Base-by-base conservation (phyloP, 2,329 filamentous ascomycete species). In the Diaporthe vexans region DNA sequence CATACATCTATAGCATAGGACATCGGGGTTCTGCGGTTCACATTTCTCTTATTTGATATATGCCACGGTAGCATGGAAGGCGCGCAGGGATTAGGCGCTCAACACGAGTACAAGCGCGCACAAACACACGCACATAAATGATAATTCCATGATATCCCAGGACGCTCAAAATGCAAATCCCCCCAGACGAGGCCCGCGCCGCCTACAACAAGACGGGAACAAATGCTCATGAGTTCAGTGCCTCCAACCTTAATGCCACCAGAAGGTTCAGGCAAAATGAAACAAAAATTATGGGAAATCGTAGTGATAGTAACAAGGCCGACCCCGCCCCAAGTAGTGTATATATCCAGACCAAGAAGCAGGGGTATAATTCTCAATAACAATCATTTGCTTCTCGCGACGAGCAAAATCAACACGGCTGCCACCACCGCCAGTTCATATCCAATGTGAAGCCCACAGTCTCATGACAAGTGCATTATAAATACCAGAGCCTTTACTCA, bases 1-100 rank as follows among this genome's bases (percentile, higher is more conserved):
- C 63, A 68, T 54, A 68, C 63, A 54, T 52, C 63, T 68, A 43
- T 19, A 54, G 48, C 63, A 68, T 68, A 21, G 63, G 24, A 54
- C n/a, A 54, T 40, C 33, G 63, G 48, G 63, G n/a, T 46, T 54
- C 37, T 40, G 59, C 26, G 33, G 46, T 15, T 26, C 15, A 37
- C 48, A 40, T 54, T 54, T 54, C 21, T 48, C 33, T 48, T 33
- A 68, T 19, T 54, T 40, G 33, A 26, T 19, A 26, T 40, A 52
- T 54, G n/a, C 15, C 13, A 68, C 48, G 48, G 48, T 68, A 68
- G 63, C 63, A 68, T 68, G 51, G 33, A 24, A 11, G 63, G 48
- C 48, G 33, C 24, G 29, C 40, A 40, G 33, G 63, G 7, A 40
- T 29, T 21, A 29, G n/a, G 48, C 13, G 8, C 33, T 29, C 8